Percentiles rank a stretch among this genome's conserved stretches.
These are phyloP conservation scores for Trichosporon asahii DNA, from an alignment of 1,284 basidiomycete genomes.

Conservation along the genomic window DNA sequence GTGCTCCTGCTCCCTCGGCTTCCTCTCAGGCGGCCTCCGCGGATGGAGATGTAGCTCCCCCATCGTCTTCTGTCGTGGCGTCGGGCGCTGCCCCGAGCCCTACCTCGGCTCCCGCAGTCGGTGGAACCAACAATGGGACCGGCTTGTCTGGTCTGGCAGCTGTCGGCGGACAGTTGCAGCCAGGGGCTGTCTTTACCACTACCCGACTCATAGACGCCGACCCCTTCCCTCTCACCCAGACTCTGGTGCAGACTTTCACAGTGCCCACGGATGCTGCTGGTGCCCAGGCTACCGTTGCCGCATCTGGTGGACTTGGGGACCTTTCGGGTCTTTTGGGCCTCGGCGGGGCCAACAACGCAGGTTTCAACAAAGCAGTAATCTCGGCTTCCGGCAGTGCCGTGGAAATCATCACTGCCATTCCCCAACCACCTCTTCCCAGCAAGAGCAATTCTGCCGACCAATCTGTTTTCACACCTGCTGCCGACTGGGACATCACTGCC, in stretches of 20 bases:
- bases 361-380: not conserved
- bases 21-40: not conserved
- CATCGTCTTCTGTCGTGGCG: not conserved
- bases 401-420: not conserved
- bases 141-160: not conserved
- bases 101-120: not conserved
- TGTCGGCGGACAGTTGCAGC: not conserved
- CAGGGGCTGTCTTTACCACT: not conserved
- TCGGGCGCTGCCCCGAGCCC: not conserved
- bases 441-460: not conserved
- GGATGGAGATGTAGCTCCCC: not conserved
- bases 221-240: not conserved
- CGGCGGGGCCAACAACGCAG: not conserved
- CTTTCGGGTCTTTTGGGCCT: not conserved
- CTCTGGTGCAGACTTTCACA: not conserved
- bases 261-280: not conserved
- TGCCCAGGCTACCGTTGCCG: not conserved
- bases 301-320: no score
- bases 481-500: not conserved
- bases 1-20: no score
- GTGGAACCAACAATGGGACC: not conserved
- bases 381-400: not conserved
- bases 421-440: conserved; percentile 18
- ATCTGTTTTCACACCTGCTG: conserved; percentile 7
- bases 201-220: not conserved